Percentiles rank a stretch among this genome's conserved stretches.
Evolutionary conservation across 768 basidiomycete species (phyloP).

Genomic region (Zangia roseola): DNA sequence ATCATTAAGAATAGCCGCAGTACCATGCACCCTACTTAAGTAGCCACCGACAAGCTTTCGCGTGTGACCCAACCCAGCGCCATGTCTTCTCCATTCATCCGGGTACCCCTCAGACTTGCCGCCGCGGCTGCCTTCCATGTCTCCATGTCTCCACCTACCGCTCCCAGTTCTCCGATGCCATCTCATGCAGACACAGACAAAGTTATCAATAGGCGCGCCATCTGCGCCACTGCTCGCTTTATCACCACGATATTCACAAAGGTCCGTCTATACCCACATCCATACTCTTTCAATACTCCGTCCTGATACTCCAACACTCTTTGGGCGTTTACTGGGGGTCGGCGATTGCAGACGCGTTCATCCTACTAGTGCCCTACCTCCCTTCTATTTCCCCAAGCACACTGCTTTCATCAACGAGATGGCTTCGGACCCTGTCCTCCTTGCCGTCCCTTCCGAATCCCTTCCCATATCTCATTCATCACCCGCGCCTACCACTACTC

Average conservation of each 20-base stretch:
- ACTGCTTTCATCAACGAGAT: background rate
- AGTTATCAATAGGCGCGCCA: slow-evolving; percentile 27
- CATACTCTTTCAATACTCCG: background rate
- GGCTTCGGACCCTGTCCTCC: background rate
- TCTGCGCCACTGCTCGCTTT: slow-evolving; percentile 8
- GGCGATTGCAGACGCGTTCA: slow-evolving; percentile 4
- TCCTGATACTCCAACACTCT: background rate
- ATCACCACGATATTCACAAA: slow-evolving; percentile 11
- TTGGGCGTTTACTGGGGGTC: slow-evolving; percentile 20
- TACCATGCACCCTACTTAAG: background rate
- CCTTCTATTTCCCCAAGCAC: background rate
- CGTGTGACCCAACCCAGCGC: background rate
- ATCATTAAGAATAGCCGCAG: background rate
- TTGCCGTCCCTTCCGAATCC: too few relatives aligned
- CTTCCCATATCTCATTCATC: background rate
- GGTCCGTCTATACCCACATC: slow-evolving; percentile 8
- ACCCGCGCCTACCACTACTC: background rate
- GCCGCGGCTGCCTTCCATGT: slow-evolving; percentile 44
- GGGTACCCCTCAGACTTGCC: slow-evolving; percentile 43
- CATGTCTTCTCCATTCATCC: slow-evolving; percentile 28
- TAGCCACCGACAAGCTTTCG: background rate
- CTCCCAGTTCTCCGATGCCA: background rate
- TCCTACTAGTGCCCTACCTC: slow-evolving; percentile 11
- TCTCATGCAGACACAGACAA: background rate
- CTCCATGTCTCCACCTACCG: slow-evolving; percentile 42